Conservation (phyloP, 2,329 filamentous ascomycete species). For the Phialemoniopsis sp. region DNA sequence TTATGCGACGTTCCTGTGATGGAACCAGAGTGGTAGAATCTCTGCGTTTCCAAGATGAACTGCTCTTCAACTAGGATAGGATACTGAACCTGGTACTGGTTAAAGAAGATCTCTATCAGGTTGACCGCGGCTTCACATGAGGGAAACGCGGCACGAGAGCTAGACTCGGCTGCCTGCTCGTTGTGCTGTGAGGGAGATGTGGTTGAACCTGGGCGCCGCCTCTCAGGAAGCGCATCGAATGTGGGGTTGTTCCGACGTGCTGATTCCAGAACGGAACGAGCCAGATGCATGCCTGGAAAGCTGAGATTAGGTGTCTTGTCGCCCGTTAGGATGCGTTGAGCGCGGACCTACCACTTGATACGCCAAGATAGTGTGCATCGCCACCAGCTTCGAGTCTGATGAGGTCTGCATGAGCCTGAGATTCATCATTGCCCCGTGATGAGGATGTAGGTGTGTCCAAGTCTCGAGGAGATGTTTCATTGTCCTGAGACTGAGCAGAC, state of each 20-base stretch:
- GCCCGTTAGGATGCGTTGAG: too few relatives aligned
- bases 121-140: conserved; percentile 11
- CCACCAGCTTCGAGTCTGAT: conserved; percentile 7
- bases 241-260: conserved; percentile 4
- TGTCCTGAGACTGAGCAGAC: neutral
- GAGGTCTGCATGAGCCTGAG: conserved; percentile 3
- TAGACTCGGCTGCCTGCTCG: neutral
- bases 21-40: conserved; percentile 1
- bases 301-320: neutral
- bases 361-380: conserved; percentile 8
- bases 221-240: conserved; percentile 1
- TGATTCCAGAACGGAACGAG: conserved; percentile 8
- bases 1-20: neutral
- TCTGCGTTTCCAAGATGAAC: conserved; percentile 4
- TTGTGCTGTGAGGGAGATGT: neutral
- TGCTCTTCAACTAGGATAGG: conserved; percentile 13
- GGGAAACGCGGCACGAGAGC: conserved; percentile 4
- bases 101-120: conserved; percentile 14
- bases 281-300: conserved; percentile 7
- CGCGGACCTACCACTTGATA: conserved; percentile 5
- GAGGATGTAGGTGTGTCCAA: neutral
- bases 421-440: neutral
- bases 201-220: neutral
- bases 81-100: conserved; percentile 15
- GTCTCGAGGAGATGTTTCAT: too few relatives aligned